Conservation (phyloP, 164 flowering plant species). For the Chloranthus sessilifolius region DNA sequence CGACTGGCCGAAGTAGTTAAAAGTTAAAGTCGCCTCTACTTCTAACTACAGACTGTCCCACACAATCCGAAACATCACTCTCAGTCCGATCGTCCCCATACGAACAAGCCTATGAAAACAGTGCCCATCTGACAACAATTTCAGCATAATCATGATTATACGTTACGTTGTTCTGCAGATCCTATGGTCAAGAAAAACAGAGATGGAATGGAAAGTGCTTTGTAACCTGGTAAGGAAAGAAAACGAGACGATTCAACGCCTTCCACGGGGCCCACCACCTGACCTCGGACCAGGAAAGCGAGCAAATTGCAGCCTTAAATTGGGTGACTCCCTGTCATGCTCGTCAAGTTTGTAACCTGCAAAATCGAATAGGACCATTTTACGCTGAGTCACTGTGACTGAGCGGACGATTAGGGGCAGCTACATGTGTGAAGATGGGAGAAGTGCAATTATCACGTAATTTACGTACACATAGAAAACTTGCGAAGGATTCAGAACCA, state of each 20-base stretch:
- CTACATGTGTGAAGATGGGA: too few species aligned
- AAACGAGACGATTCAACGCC: slow-evolving; percentile 46
- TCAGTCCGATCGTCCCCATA: slow-evolving; percentile 9
- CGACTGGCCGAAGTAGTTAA: too few species aligned
- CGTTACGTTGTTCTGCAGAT: slow-evolving; percentile 6
- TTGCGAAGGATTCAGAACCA: slow-evolving; percentile 2
- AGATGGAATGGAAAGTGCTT: slow-evolving; percentile 16
- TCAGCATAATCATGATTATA: slow-evolving; percentile 14
- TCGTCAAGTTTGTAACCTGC: slow-evolving; percentile 95
- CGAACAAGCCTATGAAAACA: slow-evolving; percentile 37
- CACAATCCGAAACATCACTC: slow-evolving; percentile 7
- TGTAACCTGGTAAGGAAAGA: slow-evolving; percentile 45
- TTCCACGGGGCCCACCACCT: slow-evolving; percentile 82
- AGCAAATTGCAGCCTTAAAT: slow-evolving; percentile 85
- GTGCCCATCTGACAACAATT: slow-evolving; percentile 23
- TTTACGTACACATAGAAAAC: slow-evolving; percentile 3
- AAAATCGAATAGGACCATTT: slow-evolving; percentile 55
- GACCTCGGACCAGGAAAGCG: slow-evolving; percentile 96
- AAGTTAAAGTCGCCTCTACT: too few species aligned
- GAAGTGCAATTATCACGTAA: slow-evolving; percentile 7
- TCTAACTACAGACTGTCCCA: slow-evolving; percentile 6
- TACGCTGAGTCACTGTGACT: slow-evolving; percentile 30
- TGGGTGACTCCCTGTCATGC: slow-evolving; percentile 70
- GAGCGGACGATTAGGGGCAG: slow-evolving; percentile 15
- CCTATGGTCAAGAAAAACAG: slow-evolving; percentile 20